Evolutionary conservation across 2,329 filamentous ascomycete genomes (phyloP).

Genomic region (Colletotrichum orbiculare): DNA sequence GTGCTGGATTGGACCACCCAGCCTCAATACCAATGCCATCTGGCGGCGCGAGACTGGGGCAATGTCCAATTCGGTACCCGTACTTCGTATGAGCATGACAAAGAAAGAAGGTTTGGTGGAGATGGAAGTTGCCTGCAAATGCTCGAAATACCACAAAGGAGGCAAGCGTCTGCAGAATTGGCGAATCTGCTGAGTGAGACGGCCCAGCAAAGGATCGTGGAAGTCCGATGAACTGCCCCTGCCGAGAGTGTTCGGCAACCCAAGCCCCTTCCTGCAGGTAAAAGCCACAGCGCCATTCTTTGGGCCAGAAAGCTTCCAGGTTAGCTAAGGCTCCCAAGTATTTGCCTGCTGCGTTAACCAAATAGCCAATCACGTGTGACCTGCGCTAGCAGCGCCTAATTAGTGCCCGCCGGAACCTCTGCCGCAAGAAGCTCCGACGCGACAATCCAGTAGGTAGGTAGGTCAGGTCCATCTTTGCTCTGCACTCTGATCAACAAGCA

Average conservation of each 20-base stretch:
- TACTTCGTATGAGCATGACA: constrained; percentile 26
- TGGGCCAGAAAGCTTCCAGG: not conserved
- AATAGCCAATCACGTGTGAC: constrained; percentile 18
- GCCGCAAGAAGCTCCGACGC: constrained; percentile 22
- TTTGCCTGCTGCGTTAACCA: not conserved
- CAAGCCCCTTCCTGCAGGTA: constrained; percentile 17
- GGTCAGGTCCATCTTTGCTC: no score
- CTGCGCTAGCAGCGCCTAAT: constrained; percentile 1
- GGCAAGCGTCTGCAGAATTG: not conserved
- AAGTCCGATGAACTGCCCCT: constrained; percentile 22
- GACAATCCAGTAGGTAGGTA: not conserved
- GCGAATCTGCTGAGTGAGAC: constrained; percentile 20
- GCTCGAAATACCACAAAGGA: not conserved
- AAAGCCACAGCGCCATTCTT: not conserved
- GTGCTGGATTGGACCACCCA: constrained; percentile 6
- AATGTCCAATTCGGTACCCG: constrained; percentile 1
- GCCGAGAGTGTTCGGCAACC: not conserved
- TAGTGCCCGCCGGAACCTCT: constrained; percentile 6
- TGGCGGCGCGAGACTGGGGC: not conserved
- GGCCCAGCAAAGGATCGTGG: constrained; percentile 3
- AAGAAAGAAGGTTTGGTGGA: constrained; percentile 9
- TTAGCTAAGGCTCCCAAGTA: not conserved
- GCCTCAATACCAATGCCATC: constrained; percentile 12
- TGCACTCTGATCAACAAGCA: not conserved
- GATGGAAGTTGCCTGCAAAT: constrained; percentile 2